These are phyloP conservation scores for Pascua sp. DNA, from an alignment of 1,284 basidiomycete genomes.

Conservation along the genomic window DNA sequence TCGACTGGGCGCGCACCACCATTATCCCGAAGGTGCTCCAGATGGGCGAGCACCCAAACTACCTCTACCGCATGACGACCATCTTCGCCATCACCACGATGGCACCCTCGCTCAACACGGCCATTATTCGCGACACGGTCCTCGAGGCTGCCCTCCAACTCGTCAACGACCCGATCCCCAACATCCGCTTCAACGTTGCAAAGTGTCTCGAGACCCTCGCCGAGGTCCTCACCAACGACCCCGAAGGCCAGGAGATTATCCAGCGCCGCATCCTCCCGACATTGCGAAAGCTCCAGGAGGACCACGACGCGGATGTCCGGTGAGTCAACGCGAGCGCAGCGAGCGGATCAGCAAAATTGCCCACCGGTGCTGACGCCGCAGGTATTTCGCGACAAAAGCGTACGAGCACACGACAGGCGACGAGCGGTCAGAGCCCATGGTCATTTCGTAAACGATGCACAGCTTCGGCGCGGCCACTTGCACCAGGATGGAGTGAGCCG, in stretches of 20 bases:
- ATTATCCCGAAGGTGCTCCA: slow-evolving; percentile 97
- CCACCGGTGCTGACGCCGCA: slow-evolving; percentile 1
- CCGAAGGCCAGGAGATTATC: slow-evolving; percentile 73
- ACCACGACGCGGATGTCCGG: slow-evolving; percentile 91
- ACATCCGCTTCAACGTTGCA: slow-evolving; percentile 98
- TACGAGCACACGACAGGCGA: slow-evolving; percentile 46
- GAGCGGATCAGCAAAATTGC: too few species aligned
- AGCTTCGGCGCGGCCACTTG: too few species aligned
- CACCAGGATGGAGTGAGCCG: too few species aligned
- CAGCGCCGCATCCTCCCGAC: slow-evolving; percentile 73
- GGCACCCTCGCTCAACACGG: slow-evolving; percentile 81
- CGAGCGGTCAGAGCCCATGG: slow-evolving; percentile 38
- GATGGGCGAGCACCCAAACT: slow-evolving; percentile 97
- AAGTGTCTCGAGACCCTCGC: slow-evolving; percentile 89
- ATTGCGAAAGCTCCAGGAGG: slow-evolving; percentile 82
- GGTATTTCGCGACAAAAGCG: slow-evolving; percentile 49
- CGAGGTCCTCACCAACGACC: slow-evolving; percentile 60
- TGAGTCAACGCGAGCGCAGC: slow-evolving; percentile 43
- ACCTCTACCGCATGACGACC: slow-evolving; percentile 98
- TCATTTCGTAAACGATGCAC: slow-evolving; percentile 10
- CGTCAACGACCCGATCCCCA: slow-evolving; percentile 90
- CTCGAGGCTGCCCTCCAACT: slow-evolving; percentile 81
- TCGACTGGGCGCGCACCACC: slow-evolving; percentile 91
- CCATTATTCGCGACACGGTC: slow-evolving; percentile 81
- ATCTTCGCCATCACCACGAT: slow-evolving; percentile 99